Conservation (phyloP, 192 early-diverging fungal species). For the Coemansia sp. region DNA sequence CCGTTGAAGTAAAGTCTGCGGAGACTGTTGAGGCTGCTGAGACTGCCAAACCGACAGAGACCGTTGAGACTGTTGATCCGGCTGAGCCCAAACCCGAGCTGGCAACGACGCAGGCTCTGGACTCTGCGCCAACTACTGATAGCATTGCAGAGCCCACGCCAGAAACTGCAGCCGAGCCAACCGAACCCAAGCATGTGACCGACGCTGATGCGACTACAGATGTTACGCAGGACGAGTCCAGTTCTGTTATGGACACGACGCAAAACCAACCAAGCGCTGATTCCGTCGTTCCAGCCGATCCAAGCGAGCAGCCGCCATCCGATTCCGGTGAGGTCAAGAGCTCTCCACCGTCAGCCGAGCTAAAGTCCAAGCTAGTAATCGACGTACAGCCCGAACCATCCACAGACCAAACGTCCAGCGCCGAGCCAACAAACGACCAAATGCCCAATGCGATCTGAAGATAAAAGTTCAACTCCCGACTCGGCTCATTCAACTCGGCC, state of each 20-base stretch:
- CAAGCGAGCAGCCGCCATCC: not conserved
- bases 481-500: too few species aligned
- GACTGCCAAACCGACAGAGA: not conserved
- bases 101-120: too few species aligned
- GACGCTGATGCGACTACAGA: too few species aligned
- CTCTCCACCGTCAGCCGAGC: slow-evolving; percentile 4
- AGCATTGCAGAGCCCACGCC: not conserved
- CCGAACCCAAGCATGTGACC: not conserved
- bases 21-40: not conserved
- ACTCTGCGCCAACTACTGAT: too few species aligned
- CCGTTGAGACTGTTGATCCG: not conserved
- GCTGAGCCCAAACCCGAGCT: too few species aligned
- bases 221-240: too few species aligned
- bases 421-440: too few species aligned
- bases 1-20: not conserved
- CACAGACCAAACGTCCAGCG: not conserved
- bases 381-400: not conserved
- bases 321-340: not conserved
- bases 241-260: too few species aligned
- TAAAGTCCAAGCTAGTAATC: slow-evolving; percentile 1
- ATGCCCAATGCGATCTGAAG: too few species aligned
- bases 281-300: not conserved
- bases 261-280: too few species aligned
- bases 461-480: too few species aligned
- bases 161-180: not conserved